A percentile compares a stretch with the other conserved stretches of the same genome.
phyloP scores from a whole-genome alignment of 495 filamentous ascomycete genomes.

The Podospora australis region DNA sequence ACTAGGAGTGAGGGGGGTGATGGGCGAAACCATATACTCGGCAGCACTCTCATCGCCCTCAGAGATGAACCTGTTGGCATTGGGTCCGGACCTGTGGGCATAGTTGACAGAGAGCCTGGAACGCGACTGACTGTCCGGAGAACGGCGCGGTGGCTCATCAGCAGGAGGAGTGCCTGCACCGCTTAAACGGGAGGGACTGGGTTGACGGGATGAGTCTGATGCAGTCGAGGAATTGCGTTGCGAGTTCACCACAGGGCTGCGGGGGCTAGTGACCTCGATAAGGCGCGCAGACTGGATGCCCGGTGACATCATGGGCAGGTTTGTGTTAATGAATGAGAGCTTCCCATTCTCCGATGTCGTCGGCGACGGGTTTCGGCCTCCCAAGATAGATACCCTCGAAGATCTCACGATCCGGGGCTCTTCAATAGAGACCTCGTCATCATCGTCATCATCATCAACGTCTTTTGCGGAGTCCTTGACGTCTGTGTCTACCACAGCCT shows the following conservation, averaged over 20 bases:
- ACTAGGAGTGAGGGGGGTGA: conserved; percentile 7
- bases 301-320: conserved; percentile 36
- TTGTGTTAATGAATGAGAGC: conserved; percentile 32
- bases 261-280: conserved; percentile 46
- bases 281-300: conserved; percentile 48
- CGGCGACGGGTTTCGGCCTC: conserved; percentile 33
- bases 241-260: conserved; percentile 36
- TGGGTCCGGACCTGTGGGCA: conserved; percentile 17
- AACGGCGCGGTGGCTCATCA: conserved; percentile 27
- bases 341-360: conserved; percentile 33
- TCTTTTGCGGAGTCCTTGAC: conserved; percentile 20
- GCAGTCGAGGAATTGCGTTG: conserved; percentile 37
- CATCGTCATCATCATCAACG: conserved; percentile 28
- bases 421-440: conserved; percentile 41
- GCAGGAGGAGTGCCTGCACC: conserved; percentile 37
- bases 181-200: conserved; percentile 27
- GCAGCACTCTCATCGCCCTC: conserved; percentile 26
- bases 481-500: neutral
- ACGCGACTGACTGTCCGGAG: conserved; percentile 14
- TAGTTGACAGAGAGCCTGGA: conserved; percentile 10
- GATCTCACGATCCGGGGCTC: conserved; percentile 50
- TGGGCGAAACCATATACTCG: conserved; percentile 12
- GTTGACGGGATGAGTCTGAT: conserved; percentile 28
- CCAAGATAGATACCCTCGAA: conserved; percentile 48
- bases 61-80: conserved; percentile 27